Evolutionary conservation across 495 filamentous ascomycete genomes (phyloP).

Genomic region (Astrothelium macrocarpum): DNA sequence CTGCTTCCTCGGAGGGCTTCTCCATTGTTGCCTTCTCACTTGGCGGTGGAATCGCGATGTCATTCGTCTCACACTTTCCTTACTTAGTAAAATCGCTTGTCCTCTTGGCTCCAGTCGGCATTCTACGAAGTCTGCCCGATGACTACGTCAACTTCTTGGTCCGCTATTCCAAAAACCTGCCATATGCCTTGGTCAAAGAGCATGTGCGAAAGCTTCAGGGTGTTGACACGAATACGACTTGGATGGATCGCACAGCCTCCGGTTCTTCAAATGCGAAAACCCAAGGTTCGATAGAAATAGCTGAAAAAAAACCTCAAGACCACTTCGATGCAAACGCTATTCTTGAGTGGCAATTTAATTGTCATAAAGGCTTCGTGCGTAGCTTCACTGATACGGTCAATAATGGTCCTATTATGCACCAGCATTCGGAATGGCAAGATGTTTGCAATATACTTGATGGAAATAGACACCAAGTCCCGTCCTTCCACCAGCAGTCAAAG

Average conservation of each 20-base stretch:
- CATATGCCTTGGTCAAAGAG: not conserved
- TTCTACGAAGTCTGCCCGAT: conserved; percentile 17
- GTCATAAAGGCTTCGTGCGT: not conserved
- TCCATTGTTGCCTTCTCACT: conserved; percentile 17
- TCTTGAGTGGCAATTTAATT: not conserved
- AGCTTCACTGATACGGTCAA: conserved; percentile 1
- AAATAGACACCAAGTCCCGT: not conserved
- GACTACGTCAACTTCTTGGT: conserved; percentile 17
- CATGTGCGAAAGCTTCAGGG: not conserved
- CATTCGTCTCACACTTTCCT: conserved; percentile 12
- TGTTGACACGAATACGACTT: not conserved
- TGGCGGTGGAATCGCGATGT: conserved; percentile 16
- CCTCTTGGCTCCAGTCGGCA: conserved; percentile 14
- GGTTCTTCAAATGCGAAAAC: not conserved
- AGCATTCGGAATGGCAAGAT: not conserved
- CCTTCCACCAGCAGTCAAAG: not conserved
- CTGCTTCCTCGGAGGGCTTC: conserved; percentile 12
- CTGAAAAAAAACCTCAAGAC: not conserved
- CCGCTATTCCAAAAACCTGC: not conserved
- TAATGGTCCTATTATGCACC: not conserved
- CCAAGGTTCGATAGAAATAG: not conserved
- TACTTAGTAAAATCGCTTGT: conserved; percentile 13
- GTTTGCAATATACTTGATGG: not conserved
- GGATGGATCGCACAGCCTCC: not conserved
- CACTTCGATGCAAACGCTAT: not conserved